Conservation (phyloP, 2,329 filamentous ascomycete species). For the Pseudocercospora vitis region DNA sequence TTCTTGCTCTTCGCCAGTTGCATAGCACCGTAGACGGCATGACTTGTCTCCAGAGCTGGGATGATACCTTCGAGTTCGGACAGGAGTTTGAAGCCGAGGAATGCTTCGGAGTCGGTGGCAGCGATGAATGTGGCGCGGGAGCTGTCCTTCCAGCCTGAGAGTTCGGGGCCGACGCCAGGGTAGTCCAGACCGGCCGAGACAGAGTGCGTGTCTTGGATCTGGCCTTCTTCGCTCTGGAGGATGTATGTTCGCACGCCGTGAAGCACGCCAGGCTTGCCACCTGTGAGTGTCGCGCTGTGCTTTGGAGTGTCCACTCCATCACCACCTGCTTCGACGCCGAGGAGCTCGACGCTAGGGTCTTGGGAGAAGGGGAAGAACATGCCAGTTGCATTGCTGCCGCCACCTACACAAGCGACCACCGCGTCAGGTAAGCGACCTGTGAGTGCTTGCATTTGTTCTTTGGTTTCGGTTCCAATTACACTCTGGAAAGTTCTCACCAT, state of each 20-base stretch:
- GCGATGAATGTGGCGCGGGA: conserved; percentile 83
- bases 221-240: conserved; percentile 86
- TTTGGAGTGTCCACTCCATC: conserved; percentile 83
- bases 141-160: conserved; percentile 89
- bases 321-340: conserved; percentile 93
- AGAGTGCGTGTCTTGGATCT: conserved; percentile 93
- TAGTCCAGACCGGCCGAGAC: conserved; percentile 96
- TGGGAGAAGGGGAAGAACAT: conserved; percentile 98
- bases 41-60: conserved; percentile 87
- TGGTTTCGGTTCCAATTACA: conserved; percentile 93
- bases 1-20: conserved; percentile 90
- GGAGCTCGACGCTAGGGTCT: conserved; percentile 78
- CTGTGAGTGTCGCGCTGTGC: conserved; percentile 84
- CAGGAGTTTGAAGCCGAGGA: conserved; percentile 80
- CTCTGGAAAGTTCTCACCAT: conserved; percentile 98
- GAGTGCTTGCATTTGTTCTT: conserved; percentile 81
- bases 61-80: conserved; percentile 94
- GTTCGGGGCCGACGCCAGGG: conserved; percentile 91
- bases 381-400: conserved; percentile 89
- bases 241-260: conserved; percentile 97
- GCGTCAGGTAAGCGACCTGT: conserved; percentile 90
- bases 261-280: conserved; percentile 85
- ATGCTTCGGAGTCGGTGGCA: conserved; percentile 87
- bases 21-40: conserved; percentile 86
- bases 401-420: conserved; percentile 93